A percentile compares a stretch with the other conserved stretches of the same genome.
Conservation (phyloP, 169 alveolate species). For the Plasmodium vinckei region DNA sequence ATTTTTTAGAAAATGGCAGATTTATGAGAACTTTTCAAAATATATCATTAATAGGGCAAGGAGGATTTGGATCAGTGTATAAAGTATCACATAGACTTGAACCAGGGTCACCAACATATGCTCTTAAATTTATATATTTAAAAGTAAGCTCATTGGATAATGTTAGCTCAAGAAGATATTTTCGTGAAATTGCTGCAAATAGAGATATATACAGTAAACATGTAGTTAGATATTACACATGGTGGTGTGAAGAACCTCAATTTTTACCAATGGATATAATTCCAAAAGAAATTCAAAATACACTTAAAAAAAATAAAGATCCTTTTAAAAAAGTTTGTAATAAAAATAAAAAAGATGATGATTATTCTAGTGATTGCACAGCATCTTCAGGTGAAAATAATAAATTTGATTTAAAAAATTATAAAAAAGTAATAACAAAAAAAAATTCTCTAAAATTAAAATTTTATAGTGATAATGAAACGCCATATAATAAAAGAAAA, state of each 20-base stretch:
- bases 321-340: constrained; percentile 63
- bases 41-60: constrained; percentile 89
- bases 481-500: constrained; percentile 15
- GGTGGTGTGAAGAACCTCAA: constrained; percentile 95
- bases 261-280: constrained; percentile 85
- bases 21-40: constrained; percentile 88
- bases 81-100: constrained; percentile 90
- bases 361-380: constrained; percentile 23
- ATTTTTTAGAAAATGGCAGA: constrained; percentile 89
- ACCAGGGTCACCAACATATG: constrained; percentile 91
- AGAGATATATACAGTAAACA: constrained; percentile 90
- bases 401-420: constrained; percentile 42
- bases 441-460: constrained; percentile 37
- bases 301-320: constrained; percentile 82
- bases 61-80: constrained; percentile 93
- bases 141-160: constrained; percentile 88
- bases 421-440: constrained; percentile 66
- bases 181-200: constrained; percentile 92
- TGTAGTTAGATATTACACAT: constrained; percentile 92
- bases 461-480: constrained; percentile 71
- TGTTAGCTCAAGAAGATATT: constrained; percentile 87
- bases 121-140: constrained; percentile 88
- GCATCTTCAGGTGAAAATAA: constrained; percentile 73
- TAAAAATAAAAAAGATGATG: constrained; percentile 28
- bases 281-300: constrained; percentile 83